phyloP scores from a whole-genome alignment of 169 alveolate species.

The Plasmodium knowlesi region DNA sequence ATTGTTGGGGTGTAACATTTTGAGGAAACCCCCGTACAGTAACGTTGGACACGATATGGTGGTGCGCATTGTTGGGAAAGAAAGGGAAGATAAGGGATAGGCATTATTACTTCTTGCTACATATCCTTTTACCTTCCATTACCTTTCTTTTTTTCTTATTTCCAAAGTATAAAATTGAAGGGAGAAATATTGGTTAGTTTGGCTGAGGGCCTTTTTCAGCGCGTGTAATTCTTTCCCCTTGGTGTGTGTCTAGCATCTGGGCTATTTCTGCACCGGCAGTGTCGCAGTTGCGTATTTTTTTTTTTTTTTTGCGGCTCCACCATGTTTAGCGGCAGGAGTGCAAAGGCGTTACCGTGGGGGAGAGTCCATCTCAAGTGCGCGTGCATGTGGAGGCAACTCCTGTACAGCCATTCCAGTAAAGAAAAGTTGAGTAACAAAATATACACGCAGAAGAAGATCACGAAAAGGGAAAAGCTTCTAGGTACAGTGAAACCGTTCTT shows the following conservation, averaged over 20 bases:
- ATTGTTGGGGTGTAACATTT: not conserved
- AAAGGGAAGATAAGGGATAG: not conserved
- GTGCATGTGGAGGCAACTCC: not conserved
- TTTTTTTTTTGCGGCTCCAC: not conserved
- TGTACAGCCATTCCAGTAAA: conserved; percentile 3
- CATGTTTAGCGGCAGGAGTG: not conserved
- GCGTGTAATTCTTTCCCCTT: not conserved
- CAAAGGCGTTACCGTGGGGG: not conserved
- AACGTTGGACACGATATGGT: not conserved
- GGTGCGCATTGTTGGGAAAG: not conserved
- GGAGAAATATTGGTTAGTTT: not conserved
- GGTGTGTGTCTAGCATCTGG: not conserved
- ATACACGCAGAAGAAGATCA: conserved; percentile 66
- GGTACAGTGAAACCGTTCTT: conserved; percentile 59
- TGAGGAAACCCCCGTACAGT: not conserved
- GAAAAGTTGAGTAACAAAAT: conserved; percentile 29
- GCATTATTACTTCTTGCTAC: not conserved
- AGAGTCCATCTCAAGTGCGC: not conserved
- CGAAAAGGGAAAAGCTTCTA: conserved; percentile 47
- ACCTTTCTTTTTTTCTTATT: not conserved
- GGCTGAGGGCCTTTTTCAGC: not conserved
- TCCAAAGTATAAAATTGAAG: not conserved
- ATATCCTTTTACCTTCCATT: not conserved
- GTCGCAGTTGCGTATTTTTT: not conserved
- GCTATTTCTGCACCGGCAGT: not conserved